Conservation (phyloP, 1,139 yeast species). For the Blastobotrys petasosporus region DNA sequence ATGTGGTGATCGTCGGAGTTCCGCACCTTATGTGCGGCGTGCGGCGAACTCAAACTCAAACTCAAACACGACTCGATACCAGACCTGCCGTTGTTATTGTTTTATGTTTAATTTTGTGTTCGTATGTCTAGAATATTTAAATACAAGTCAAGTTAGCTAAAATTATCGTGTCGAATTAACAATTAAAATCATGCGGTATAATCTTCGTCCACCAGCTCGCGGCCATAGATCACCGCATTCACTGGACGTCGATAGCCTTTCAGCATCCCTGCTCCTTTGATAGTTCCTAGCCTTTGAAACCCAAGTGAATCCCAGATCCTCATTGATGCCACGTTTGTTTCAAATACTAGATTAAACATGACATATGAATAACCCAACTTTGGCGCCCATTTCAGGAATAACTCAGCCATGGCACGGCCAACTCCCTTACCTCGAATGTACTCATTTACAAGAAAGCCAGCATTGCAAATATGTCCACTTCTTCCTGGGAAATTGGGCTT, state of each 20-base stretch:
- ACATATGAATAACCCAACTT: constrained; percentile 78
- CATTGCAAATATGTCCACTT: constrained; percentile 89
- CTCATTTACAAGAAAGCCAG: constrained; percentile 81
- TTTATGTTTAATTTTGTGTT: not conserved
- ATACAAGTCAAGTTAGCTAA: not conserved
- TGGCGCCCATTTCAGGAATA: constrained; percentile 88
- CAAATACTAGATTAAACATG: constrained; percentile 81
- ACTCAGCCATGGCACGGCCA: constrained; percentile 76
- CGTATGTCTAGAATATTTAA: not conserved
- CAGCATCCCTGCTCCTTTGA: constrained; percentile 79
- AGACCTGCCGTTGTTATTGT: no score
- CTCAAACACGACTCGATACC: no score
- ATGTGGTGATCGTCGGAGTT: no score
- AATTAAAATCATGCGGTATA: constrained; percentile 27
- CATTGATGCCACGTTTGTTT: constrained; percentile 77
- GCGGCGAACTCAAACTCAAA: no score
- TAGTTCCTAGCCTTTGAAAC: constrained; percentile 69
- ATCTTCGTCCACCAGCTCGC: constrained; percentile 43
- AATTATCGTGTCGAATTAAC: not conserved
- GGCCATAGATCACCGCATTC: constrained; percentile 72
- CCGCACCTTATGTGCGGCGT: no score
- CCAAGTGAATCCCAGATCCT: constrained; percentile 70
- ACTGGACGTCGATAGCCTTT: constrained; percentile 80
- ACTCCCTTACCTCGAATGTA: constrained; percentile 89
- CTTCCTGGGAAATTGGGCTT: constrained; percentile 92